Conservation (phyloP, 208 protist species). For the Baffinella frigidus region DNA sequence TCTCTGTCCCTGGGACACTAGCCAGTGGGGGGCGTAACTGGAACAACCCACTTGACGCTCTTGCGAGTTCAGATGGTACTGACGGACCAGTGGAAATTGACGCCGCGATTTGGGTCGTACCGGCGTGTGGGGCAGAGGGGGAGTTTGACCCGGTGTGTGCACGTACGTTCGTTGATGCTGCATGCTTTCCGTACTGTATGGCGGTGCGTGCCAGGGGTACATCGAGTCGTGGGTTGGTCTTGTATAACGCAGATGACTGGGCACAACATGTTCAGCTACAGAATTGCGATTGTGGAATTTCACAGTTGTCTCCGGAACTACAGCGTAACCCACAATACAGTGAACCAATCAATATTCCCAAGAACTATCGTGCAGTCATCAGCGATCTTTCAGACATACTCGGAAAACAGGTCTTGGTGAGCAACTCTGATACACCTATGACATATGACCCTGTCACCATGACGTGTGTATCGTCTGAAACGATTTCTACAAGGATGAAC, state of each 20-base stretch:
- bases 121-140: not conserved
- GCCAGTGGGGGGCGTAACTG: too few species aligned
- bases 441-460: too few species aligned
- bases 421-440: too few species aligned
- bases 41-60: not conserved
- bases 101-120: not conserved
- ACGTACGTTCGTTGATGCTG: not conserved
- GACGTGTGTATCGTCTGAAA: too few species aligned
- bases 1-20: too few species aligned
- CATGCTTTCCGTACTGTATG: not conserved
- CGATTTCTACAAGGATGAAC: too few species aligned
- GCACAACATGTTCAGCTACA: not conserved
- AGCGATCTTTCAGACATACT: too few species aligned
- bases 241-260: not conserved
- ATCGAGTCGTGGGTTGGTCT: not conserved
- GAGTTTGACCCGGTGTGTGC: not conserved
- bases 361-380: too few species aligned
- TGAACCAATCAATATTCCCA: too few species aligned
- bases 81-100: not conserved
- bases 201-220: not conserved
- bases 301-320: too few species aligned
- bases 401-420: too few species aligned
- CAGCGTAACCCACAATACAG: too few species aligned
- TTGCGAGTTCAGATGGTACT: not conserved
- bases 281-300: not conserved